phyloP scores from a whole-genome alignment of 192 early-diverging fungal species.

The Pilaira anomala region DNA sequence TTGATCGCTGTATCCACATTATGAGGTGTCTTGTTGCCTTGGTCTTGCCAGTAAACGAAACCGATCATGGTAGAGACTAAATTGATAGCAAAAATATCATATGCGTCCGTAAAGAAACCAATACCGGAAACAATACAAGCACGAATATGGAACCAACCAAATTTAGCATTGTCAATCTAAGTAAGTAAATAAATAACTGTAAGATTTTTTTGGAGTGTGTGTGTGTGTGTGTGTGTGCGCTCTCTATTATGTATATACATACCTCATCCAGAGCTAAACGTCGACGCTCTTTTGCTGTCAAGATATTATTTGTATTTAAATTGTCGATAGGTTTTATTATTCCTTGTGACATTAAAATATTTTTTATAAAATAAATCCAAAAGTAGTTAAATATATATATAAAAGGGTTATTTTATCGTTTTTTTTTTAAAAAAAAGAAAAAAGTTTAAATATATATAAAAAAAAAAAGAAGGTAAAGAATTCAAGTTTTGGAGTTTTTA shows the following conservation, averaged over 20 bases:
- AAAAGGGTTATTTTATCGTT: no score
- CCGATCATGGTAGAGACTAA: conserved; percentile 84
- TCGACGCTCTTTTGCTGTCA: conserved; percentile 14
- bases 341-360: no score
- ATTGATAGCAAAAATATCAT: conserved; percentile 94
- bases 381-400: no score
- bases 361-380: no score
- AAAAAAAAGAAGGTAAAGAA: no score
- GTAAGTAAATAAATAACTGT: neutral
- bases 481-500: no score
- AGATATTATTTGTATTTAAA: neutral
- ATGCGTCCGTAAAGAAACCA: conserved; percentile 90
- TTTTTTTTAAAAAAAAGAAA: no score
- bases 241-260: conserved; percentile 1
- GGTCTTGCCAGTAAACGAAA: conserved; percentile 56
- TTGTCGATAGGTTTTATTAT: neutral
- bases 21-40: conserved; percentile 47
- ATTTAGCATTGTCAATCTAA: conserved; percentile 70
- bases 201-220: no score
- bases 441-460: no score
- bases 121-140: conserved; percentile 72
- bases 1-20: conserved; percentile 85
- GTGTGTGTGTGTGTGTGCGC: no score
- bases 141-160: conserved; percentile 74
- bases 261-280: conserved; percentile 26